Conservation (phyloP, 257 asterid species). For the Capsicum chinense region DNA sequence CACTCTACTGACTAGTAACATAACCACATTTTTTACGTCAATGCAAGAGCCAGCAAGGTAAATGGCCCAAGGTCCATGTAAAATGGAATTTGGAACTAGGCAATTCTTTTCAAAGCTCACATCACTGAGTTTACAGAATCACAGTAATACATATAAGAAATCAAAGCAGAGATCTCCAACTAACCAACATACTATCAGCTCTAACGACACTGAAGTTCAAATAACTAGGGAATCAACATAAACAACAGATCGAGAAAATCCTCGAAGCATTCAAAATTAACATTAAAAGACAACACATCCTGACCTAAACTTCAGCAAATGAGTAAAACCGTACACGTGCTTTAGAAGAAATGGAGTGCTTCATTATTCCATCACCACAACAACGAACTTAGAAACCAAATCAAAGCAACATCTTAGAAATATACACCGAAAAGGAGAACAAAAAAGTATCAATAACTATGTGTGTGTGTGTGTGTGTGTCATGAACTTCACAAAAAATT, state of each 20-base stretch:
- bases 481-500: not conserved
- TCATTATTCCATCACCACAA: not conserved
- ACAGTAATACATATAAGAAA: not conserved
- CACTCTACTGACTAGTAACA: not conserved
- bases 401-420: not conserved
- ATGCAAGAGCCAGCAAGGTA: not conserved
- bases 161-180: not conserved
- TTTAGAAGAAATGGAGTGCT: not conserved
- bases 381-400: not conserved
- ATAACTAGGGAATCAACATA: not conserved
- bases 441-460: not conserved
- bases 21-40: conserved; percentile 12
- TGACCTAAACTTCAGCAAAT: not conserved
- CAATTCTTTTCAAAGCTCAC: conserved; percentile 17
- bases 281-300: conserved; percentile 5
- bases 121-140: not conserved
- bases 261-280: not conserved
- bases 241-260: not conserved
- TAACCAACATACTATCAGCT: conserved; percentile 20
- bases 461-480: not conserved
- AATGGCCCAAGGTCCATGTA: not conserved
- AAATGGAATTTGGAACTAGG: not conserved
- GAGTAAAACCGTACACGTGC: not conserved
- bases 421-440: not conserved
- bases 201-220: not conserved